A percentile compares a stretch with the other conserved stretches of the same genome.
Evolutionary conservation across 495 filamentous ascomycete genomes (phyloP).

Genomic region (Glarea lozoyensis): DNA sequence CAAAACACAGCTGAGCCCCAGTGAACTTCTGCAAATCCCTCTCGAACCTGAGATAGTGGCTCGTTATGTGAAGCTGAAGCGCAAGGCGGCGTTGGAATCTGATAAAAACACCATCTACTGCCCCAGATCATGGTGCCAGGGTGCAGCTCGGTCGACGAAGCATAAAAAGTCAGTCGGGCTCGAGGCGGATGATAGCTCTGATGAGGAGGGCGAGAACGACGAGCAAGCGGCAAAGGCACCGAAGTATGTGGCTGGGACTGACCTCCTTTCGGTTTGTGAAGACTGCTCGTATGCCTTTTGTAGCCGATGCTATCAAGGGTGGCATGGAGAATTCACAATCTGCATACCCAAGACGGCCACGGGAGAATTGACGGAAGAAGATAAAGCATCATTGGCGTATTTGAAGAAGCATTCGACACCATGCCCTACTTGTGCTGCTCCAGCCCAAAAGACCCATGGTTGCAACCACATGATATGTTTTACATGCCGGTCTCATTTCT

Average conservation of each 20-base stretch:
- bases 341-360: slow-evolving; percentile 51
- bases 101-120: slow-evolving; percentile 93
- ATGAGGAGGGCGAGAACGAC: slow-evolving; percentile 37
- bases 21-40: slow-evolving; percentile 82
- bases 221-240: slow-evolving; percentile 33
- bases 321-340: slow-evolving; percentile 75
- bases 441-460: slow-evolving; percentile 80
- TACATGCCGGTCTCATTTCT: slow-evolving; percentile 85
- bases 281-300: slow-evolving; percentile 93
- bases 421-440: slow-evolving; percentile 85
- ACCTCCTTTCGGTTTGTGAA: slow-evolving; percentile 69
- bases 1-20: slow-evolving; percentile 66
- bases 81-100: slow-evolving; percentile 82
- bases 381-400: slow-evolving; percentile 76
- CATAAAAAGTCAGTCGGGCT: slow-evolving; percentile 60
- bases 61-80: slow-evolving; percentile 80
- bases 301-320: slow-evolving; percentile 50
- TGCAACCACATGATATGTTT: slow-evolving; percentile 99
- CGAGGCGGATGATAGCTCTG: slow-evolving; percentile 31
- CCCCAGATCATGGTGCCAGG: slow-evolving; percentile 88
- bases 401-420: slow-evolving; percentile 69
- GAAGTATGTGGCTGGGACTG: slow-evolving; percentile 17
- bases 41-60: slow-evolving; percentile 63
- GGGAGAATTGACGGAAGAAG: slow-evolving; percentile 66
- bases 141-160: slow-evolving; percentile 72